Evolutionary conservation across 768 basidiomycete species (phyloP).

Genomic region (Russula sp.): DNA sequence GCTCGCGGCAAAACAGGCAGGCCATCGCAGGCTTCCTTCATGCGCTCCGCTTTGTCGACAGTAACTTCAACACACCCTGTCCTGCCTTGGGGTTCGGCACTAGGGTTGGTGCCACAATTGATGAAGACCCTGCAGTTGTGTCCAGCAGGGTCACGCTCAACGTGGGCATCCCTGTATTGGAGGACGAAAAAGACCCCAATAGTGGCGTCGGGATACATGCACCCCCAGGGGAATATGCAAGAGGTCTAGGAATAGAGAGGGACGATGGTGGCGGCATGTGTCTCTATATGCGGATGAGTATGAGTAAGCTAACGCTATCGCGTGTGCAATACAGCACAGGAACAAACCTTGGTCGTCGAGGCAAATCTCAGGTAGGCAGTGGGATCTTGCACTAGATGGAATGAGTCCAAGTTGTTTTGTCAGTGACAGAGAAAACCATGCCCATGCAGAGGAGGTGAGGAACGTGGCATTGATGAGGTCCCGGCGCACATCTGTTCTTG

Average conservation of each 20-base stretch:
- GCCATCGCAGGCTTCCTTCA: conserved; percentile 27
- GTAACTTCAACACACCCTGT: conserved; percentile 17
- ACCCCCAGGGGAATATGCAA: not conserved
- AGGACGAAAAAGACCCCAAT: conserved; percentile 12
- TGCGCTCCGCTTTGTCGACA: conserved; percentile 12
- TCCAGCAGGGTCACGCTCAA: conserved; percentile 9
- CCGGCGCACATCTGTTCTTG: not conserved
- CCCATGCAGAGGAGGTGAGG: not conserved
- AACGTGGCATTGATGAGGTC: not conserved
- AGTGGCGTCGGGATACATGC: conserved; percentile 1
- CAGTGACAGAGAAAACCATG: conserved; percentile 5
- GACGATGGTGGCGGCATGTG: conserved; percentile 6
- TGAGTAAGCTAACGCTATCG: conserved; percentile 2
- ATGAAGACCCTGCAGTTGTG: not conserved
- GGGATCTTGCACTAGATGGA: conserved; percentile 14
- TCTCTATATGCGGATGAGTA: conserved; percentile 3
- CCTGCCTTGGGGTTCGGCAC: conserved; percentile 15
- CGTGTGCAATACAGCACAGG: not conserved
- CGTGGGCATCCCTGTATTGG: conserved; percentile 12
- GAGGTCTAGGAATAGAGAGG: conserved; percentile 3
- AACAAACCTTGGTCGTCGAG: conserved; percentile 12
- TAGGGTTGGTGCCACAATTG: not conserved
- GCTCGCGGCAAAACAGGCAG: conserved; percentile 36
- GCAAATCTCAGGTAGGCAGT: conserved; percentile 11
- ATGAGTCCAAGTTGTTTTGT: not conserved